Conservation (phyloP, 2,329 filamentous ascomycete species). For the Emergomyces africanus region DNA sequence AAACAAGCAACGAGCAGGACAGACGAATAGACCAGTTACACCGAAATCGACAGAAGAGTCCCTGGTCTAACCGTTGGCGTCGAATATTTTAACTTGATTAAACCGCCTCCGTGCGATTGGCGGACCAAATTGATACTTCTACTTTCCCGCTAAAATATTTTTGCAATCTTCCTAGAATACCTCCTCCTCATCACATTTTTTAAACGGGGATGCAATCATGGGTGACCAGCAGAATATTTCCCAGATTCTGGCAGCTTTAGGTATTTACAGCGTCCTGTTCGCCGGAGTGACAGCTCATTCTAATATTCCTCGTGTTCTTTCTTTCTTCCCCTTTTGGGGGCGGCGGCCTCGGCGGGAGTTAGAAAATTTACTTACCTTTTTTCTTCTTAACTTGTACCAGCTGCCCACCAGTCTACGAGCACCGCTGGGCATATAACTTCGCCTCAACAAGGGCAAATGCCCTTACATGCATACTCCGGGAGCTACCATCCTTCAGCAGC, state of each 20-base stretch:
- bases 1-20: not conserved
- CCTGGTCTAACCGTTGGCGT: not conserved
- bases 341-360: no score
- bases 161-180: not conserved
- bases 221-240: conserved; percentile 23
- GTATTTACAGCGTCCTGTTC: conserved; percentile 17
- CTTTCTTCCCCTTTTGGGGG: no score
- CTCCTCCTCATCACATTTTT: not conserved
- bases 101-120: not conserved
- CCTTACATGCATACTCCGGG: conserved; percentile 23
- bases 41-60: not conserved
- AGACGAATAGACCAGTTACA: not conserved
- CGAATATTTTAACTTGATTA: not conserved
- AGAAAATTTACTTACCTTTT: not conserved
- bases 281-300: not conserved
- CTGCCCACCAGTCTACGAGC: conserved; percentile 37
- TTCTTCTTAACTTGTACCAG: conserved; percentile 17
- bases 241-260: conserved; percentile 39
- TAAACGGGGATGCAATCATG: conserved; percentile 3
- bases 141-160: not conserved
- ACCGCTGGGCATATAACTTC: conserved; percentile 32
- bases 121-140: not conserved
- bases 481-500: conserved; percentile 32
- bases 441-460: conserved; percentile 25
- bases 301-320: no score